Conservation (phyloP, 179 eudicot genomes). For the Vitellaria paradoxa region DNA sequence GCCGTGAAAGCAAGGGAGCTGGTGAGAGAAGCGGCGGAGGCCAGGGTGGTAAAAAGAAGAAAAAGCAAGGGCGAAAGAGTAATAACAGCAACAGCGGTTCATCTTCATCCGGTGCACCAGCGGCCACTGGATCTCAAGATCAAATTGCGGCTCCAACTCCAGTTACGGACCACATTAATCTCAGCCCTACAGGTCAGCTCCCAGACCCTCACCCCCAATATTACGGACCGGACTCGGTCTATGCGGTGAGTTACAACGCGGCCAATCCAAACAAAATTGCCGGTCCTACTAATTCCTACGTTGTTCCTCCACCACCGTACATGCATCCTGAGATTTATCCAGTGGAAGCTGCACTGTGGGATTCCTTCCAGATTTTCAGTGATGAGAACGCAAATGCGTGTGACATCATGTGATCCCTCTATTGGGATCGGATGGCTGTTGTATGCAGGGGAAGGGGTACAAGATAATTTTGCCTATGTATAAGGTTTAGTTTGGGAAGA, state of each 20-base stretch:
- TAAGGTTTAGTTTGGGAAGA: too few species aligned
- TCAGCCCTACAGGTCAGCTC: slow-evolving; percentile 35
- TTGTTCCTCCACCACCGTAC: slow-evolving; percentile 38
- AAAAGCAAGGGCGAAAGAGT: slow-evolving; percentile 40
- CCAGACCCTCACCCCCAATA: slow-evolving; percentile 12
- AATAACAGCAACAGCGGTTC: slow-evolving; percentile 16
- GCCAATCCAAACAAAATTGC: slow-evolving; percentile 30
- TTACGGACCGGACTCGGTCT: slow-evolving; percentile 28
- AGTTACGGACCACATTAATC: slow-evolving; percentile 28
- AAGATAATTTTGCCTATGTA: too few species aligned
- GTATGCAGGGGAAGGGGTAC: not conserved
- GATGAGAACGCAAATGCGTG: slow-evolving; percentile 72
- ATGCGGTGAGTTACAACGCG: slow-evolving; percentile 47
- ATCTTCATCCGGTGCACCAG: slow-evolving; percentile 20
- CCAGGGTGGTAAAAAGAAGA: slow-evolving; percentile 45
- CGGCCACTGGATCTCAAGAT: slow-evolving; percentile 26
- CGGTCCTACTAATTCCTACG: slow-evolving; percentile 30
- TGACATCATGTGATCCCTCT: slow-evolving; percentile 43
- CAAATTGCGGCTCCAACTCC: slow-evolving; percentile 21
- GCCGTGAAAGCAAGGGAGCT: slow-evolving; percentile 13
- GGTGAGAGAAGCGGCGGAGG: slow-evolving; percentile 17
- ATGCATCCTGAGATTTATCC: slow-evolving; percentile 29
- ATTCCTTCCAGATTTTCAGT: slow-evolving; percentile 50
- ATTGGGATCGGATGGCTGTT: not conserved
- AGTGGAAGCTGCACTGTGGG: slow-evolving; percentile 27